Evolutionary conservation across 306 rosid species (phyloP).

Genomic region (Acacia melanoxylon): DNA sequence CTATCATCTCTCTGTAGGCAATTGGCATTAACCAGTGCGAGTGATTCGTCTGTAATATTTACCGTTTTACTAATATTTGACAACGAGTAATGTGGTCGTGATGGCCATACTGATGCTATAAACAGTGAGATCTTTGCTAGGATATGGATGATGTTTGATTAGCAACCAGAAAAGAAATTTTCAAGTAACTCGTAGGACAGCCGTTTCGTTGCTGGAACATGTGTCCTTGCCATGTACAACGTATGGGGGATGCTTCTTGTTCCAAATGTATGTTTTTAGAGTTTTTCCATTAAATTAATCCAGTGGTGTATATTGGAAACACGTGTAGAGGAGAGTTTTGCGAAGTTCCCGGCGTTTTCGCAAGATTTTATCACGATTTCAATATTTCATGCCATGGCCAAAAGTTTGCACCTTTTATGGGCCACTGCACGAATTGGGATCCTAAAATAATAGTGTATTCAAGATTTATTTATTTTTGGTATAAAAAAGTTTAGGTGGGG

Average conservation of each 20-base stretch:
- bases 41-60: constrained; percentile 1
- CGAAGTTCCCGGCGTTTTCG: neutral
- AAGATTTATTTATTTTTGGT: no score
- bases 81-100: neutral
- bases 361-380: neutral
- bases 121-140: constrained; percentile 4
- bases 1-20: neutral
- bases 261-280: neutral
- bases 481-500: no score
- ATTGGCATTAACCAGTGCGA: neutral
- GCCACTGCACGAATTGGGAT: no score
- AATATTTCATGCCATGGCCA: neutral
- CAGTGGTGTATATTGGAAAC: no score
- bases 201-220: neutral
- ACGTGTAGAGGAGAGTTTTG: neutral
- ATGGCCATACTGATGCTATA: neutral
- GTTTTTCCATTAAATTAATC: neutral
- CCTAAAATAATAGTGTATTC: no score
- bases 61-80: neutral
- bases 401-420: neutral
- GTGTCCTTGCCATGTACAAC: neutral
- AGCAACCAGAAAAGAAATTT: no score
- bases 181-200: neutral
- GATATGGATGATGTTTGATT: constrained; percentile 1
- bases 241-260: neutral